phyloP scores from a whole-genome alignment of 169 alveolate genomes.

The Theileria orientalis region DNA sequence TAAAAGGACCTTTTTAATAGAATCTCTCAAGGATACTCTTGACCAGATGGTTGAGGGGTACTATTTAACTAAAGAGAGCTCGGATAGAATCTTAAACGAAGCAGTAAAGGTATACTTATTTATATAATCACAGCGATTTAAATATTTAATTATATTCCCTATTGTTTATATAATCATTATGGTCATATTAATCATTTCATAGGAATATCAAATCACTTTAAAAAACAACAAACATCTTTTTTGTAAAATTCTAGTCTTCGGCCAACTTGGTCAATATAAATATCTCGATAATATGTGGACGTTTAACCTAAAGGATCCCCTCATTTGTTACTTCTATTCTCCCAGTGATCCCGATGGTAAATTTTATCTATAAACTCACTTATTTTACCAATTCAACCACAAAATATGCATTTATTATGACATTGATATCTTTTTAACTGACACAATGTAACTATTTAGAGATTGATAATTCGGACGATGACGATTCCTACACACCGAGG shows the following conservation, averaged over 20 bases:
- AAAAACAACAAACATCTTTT: background rate
- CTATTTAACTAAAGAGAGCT: constrained; percentile 46
- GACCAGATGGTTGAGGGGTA: constrained; percentile 62
- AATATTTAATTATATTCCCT: background rate
- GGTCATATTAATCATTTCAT: no score
- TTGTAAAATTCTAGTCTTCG: constrained; percentile 27
- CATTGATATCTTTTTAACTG: no score
- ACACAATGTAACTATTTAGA: background rate
- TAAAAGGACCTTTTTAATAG: background rate
- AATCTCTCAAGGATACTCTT: constrained; percentile 53
- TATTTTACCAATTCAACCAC: no score
- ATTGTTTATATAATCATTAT: no score
- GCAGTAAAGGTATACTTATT: constrained; percentile 35
- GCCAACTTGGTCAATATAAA: constrained; percentile 42
- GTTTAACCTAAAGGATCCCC: constrained; percentile 29
- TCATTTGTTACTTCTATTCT: constrained; percentile 3
- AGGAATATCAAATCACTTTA: constrained; percentile 33
- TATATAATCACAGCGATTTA: background rate
- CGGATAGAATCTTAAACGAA: constrained; percentile 33
- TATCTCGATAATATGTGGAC: constrained; percentile 14
- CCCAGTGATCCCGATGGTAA: constrained; percentile 10
- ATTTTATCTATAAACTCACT: no score
- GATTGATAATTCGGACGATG: background rate
- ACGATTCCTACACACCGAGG: constrained; percentile 6
- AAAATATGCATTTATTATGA: background rate